Evolutionary conservation across 2,329 filamentous ascomycete genomes (phyloP), one percentile per base, ranked within the genome.

Genomic region (Emericellopsis cladophorae): DNA sequence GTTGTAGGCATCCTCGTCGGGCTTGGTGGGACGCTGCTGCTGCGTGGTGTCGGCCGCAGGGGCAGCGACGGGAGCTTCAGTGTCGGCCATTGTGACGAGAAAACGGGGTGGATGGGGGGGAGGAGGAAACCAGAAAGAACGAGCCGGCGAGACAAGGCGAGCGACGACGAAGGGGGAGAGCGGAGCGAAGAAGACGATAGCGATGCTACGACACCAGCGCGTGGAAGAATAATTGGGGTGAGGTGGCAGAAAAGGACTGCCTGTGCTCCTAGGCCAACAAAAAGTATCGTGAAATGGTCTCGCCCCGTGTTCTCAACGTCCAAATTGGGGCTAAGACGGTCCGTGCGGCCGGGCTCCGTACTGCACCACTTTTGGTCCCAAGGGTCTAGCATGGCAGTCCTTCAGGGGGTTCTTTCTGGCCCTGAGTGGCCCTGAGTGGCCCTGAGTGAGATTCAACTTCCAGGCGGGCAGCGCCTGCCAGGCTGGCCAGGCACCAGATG

Each of bases 1-100:
- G 67, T 94, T 88, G 72, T 81, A 98, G 51, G 72, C 68, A 49
- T 81, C 82, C 67, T 92, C 84, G 62, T 95, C 85, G 37, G 92
- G 92, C 72, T 84, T 87, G 64, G 84, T 76, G 41, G 89, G 88
- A 66, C 80, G 87, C 55, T 66, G 57, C 47, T 64, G 61, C 44
- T 58, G 40, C 43, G 57, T 38, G 40, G 51, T 45, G 48, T 58
- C 56, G 46, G 66, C 58, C 42, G 61, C 62, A 51, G 60, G 62
- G 46, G 57, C 51, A 48, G 66, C 60, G 45, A 68, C 58, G 42
- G 70, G 59, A 37, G 68, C 57, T 45, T 64, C 59, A 43, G 66
- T 60, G 42, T 67, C 62, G 45, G 67, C 62, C 61, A 65, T 65
- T 54, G 65, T 57, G 49, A 31, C 40, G 44, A 42, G 36, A 41